Evolutionary conservation across 2,329 filamentous ascomycete genomes (phyloP).

Genomic region (Venturia effusa): DNA sequence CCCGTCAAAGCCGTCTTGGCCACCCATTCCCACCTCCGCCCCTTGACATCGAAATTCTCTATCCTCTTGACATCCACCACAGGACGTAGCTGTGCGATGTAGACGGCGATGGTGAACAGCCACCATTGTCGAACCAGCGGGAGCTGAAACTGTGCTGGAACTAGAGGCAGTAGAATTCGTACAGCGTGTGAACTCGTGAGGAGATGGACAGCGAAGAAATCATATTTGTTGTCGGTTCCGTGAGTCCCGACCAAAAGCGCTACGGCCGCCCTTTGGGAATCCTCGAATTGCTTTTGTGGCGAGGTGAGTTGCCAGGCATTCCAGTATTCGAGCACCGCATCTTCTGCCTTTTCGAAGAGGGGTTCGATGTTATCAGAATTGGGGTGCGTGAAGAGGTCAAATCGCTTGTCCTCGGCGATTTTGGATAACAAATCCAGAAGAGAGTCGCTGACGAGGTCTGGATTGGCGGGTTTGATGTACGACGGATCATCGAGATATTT

Average conservation of each 20-base stretch:
- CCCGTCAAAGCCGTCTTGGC: conserved; percentile 60
- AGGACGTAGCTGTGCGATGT: conserved; percentile 65
- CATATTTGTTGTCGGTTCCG: conserved; percentile 47
- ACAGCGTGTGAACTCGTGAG: conserved; percentile 82
- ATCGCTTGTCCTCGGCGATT: conserved; percentile 56
- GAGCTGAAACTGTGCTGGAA: conserved; percentile 64
- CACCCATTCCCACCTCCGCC: conserved; percentile 67
- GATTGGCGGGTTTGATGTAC: conserved; percentile 45
- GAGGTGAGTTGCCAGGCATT: conserved; percentile 68
- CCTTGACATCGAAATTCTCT: conserved; percentile 46
- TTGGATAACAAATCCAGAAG: conserved; percentile 61
- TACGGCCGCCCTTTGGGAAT: conserved; percentile 49
- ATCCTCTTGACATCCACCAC: conserved; percentile 57
- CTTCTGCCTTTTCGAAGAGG: conserved; percentile 59
- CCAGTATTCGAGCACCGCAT: conserved; percentile 74
- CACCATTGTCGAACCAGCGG: conserved; percentile 78
- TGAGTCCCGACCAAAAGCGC: conserved; percentile 41
- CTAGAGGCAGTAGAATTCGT: conserved; percentile 67
- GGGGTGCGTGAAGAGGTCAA: conserved; percentile 54
- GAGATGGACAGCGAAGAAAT: conserved; percentile 74
- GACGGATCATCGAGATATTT: conserved; percentile 59
- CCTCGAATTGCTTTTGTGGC: conserved; percentile 62
- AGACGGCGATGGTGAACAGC: conserved; percentile 69
- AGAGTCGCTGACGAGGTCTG: conserved; percentile 40
- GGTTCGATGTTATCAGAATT: conserved; percentile 51